These are phyloP conservation scores for Aechmea fasciata DNA, from an alignment of 176 grass and related monocot genomes.

Conservation along the genomic window DNA sequence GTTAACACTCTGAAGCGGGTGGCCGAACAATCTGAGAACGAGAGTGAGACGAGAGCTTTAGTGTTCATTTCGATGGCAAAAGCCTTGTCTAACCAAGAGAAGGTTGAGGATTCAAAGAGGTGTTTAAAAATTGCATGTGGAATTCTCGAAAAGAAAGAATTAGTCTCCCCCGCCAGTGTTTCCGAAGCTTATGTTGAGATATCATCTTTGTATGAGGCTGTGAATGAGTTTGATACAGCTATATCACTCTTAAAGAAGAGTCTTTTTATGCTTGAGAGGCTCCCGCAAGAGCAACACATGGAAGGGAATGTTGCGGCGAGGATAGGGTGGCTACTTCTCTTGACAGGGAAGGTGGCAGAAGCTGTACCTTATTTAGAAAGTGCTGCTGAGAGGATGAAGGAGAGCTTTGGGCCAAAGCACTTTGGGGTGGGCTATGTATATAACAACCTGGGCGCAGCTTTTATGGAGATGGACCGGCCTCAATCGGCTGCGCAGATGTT, in stretches of 20 bases:
- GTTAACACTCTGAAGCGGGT: slow-evolving; percentile 39
- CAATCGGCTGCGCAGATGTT: slow-evolving; percentile 90
- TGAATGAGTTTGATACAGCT: slow-evolving; percentile 64
- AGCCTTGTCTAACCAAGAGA: slow-evolving; percentile 59
- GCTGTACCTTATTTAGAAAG: slow-evolving; percentile 56
- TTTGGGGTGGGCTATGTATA: slow-evolving; percentile 83
- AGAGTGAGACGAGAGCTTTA: slow-evolving; percentile 46
- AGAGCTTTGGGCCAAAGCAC: slow-evolving; percentile 75
- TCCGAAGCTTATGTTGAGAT: slow-evolving; percentile 58
- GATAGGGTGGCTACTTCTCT: slow-evolving; percentile 73
- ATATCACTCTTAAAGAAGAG: slow-evolving; percentile 75
- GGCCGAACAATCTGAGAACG: slow-evolving; percentile 39
- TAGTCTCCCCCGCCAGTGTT: slow-evolving; percentile 38
- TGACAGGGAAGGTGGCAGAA: slow-evolving; percentile 70
- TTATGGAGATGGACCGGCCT: slow-evolving; percentile 73
- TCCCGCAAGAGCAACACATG: slow-evolving; percentile 80
- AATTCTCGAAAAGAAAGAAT: slow-evolving; percentile 66
- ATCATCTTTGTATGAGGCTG: slow-evolving; percentile 49
- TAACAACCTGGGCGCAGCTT: slow-evolving; percentile 82
- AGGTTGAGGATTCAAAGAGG: slow-evolving; percentile 51
- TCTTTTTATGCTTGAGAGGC: slow-evolving; percentile 67
- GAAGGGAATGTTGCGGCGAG: slow-evolving; percentile 68
- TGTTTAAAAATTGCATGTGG: slow-evolving; percentile 56
- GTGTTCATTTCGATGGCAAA: slow-evolving; percentile 85
- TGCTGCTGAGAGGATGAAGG: slow-evolving; percentile 76